Conservation (phyloP, 2,329 filamentous ascomycete species). For the Cladosporium sp. region DNA sequence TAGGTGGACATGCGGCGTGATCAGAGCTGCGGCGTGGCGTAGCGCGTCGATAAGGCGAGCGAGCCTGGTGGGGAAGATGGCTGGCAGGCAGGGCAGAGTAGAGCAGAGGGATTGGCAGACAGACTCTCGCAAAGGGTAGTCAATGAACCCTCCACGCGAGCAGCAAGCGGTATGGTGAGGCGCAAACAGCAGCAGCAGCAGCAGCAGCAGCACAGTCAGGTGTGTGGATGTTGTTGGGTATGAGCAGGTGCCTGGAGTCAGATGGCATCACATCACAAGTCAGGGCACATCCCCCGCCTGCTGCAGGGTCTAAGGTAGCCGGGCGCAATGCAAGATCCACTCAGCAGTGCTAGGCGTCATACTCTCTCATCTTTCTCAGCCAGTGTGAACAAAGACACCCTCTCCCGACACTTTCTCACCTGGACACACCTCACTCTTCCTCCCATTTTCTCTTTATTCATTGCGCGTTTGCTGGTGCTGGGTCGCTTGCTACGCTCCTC, state of each 20-base stretch:
- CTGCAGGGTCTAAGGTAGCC: constrained; percentile 8
- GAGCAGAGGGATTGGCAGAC: background rate
- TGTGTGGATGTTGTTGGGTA: background rate
- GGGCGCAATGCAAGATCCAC: background rate
- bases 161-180: background rate
- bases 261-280: constrained; percentile 1
- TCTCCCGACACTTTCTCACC: background rate
- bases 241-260: constrained; percentile 2
- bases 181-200: background rate
- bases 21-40: constrained; percentile 6
- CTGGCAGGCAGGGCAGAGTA: background rate
- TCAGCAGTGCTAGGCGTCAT: background rate
- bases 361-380: constrained; percentile 5
- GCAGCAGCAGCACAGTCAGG: background rate
- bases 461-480: background rate
- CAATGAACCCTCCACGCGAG: background rate
- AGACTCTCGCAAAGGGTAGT: background rate
- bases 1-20: constrained; percentile 1
- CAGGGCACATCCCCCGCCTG: constrained; percentile 1
- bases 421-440: background rate
- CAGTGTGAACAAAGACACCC: too few species aligned
- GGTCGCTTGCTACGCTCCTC: background rate
- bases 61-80: constrained; percentile 1
- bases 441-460: background rate
- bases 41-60: constrained; percentile 4